Evolutionary conservation across 768 basidiomycete genomes (phyloP).

Genomic region (Boletus reticuloceps): DNA sequence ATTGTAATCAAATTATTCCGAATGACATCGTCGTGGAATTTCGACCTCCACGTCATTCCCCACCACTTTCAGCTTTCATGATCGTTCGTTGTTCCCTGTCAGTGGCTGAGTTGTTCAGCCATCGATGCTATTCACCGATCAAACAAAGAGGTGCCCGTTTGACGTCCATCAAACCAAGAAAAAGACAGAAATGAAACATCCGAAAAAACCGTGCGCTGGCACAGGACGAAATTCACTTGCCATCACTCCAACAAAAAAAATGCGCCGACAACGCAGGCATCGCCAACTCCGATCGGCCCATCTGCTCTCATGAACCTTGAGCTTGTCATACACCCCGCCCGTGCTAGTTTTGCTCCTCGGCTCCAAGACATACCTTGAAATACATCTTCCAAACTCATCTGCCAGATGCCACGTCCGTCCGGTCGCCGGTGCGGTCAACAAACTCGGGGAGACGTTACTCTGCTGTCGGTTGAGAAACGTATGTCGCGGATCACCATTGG

Average conservation of each 20-base stretch:
- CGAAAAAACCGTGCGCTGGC: neutral
- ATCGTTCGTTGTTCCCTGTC: neutral
- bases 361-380: neutral
- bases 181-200: neutral
- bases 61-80: neutral
- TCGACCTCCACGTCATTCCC: neutral
- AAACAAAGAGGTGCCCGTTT: neutral
- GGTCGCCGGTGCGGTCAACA: too few relatives aligned
- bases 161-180: conserved; percentile 4
- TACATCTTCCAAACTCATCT: too few relatives aligned
- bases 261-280: neutral
- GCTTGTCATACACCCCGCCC: neutral
- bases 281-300: neutral
- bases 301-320: too few relatives aligned
- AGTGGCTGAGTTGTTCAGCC: neutral
- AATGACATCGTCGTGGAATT: too few relatives aligned
- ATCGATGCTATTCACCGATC: conserved; percentile 1
- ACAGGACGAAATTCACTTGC: too few relatives aligned
- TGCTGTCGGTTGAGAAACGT: too few relatives aligned
- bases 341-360: neutral
- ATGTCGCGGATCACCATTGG: too few relatives aligned
- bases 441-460: neutral
- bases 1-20: too few relatives aligned
- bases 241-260: neutral
- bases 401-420: too few relatives aligned